Evolutionary conservation across 768 basidiomycete genomes (phyloP), one percentile per base, ranked within the genome.

Genomic region (Suillus hirtellus): DNA sequence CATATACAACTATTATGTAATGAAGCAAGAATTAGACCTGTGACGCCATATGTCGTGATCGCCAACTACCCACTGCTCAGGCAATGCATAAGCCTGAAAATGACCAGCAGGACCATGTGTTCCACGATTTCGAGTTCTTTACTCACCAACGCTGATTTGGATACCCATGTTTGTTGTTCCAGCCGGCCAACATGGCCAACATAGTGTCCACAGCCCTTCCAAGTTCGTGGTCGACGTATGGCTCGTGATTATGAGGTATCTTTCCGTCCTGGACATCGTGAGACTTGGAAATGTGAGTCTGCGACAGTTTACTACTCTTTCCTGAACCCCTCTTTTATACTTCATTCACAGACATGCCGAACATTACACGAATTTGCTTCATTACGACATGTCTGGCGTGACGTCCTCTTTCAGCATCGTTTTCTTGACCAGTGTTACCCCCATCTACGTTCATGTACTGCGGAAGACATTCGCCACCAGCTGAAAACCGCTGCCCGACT

Each of bases 241-340:
- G 73, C 64, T 74, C 43, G 24, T 72, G 44, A 67, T 74, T 54
- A 75, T 75, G 73, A 31, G 64, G 55, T 61, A 72, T 11, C 49
- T 75, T 35, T 69, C 74, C 24, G 68, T 74, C 0, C 58, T 66
- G 4, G 74, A 74, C 37, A 38, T 74, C 46, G 60, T 71, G 27
- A 65, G 58, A 31, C 60, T 75, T 61, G 66, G 72, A 53, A 69
- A 61, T 21, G 72, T 75, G 49, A 75, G 74, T 70, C 4, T 61
- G 35, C 6, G 12, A 9, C 1, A 12, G 12, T 9, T 21, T 11
- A 3, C 7, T 5, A 15, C 34, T 49, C 50, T 24, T 17, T 34
- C 19, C 34, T 2, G 0, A 24, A 40, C 6, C 12, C 4, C 4
- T 10, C 4, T 55, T 43, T 66, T 24, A 24, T 7, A 31, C 34